Evolutionary conservation across 2,329 filamentous ascomycete genomes (phyloP).

Genomic region (Ilyonectria destructans): DNA sequence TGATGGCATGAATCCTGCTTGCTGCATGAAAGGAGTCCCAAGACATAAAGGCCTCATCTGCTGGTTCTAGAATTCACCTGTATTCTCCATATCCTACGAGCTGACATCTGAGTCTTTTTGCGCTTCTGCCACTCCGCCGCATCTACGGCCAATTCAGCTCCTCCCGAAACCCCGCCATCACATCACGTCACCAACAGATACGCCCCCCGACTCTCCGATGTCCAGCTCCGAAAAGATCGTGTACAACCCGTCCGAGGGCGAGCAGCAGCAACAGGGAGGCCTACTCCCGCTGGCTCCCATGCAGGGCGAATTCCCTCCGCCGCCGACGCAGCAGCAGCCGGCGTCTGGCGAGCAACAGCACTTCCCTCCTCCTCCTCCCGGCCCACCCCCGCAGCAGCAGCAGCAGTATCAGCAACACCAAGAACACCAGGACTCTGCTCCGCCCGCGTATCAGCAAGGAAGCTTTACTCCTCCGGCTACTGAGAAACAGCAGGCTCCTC

Average conservation of each 20-base stretch:
- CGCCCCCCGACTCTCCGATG: slow-evolving; percentile 12
- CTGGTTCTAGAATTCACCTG: neutral
- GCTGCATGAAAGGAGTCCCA: neutral
- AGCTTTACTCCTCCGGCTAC: slow-evolving; percentile 5
- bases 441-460: slow-evolving; percentile 28
- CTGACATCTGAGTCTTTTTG: neutral
- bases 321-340: slow-evolving; percentile 26
- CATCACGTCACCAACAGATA: slow-evolving; percentile 1
- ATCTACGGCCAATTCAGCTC: neutral
- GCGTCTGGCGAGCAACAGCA: slow-evolving; percentile 39
- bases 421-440: slow-evolving; percentile 28
- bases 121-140: neutral
- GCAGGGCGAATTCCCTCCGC: slow-evolving; percentile 31
- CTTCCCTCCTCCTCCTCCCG: slow-evolving; percentile 48
- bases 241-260: slow-evolving; percentile 14
- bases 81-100: neutral
- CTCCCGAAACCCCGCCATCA: slow-evolving; percentile 12
- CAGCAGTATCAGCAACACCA: slow-evolving; percentile 33
- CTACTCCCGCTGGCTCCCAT: slow-evolving; percentile 2
- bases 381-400: slow-evolving; percentile 42
- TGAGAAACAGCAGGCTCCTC: slow-evolving; percentile 18
- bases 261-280: slow-evolving; percentile 16
- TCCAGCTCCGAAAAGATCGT: slow-evolving; percentile 29
- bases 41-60: slow-evolving; percentile 4
- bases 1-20: slow-evolving; percentile 34